These are phyloP conservation scores for Trypanosoma platydactyli DNA, from an alignment of 208 protist species.

Conservation along the genomic window DNA sequence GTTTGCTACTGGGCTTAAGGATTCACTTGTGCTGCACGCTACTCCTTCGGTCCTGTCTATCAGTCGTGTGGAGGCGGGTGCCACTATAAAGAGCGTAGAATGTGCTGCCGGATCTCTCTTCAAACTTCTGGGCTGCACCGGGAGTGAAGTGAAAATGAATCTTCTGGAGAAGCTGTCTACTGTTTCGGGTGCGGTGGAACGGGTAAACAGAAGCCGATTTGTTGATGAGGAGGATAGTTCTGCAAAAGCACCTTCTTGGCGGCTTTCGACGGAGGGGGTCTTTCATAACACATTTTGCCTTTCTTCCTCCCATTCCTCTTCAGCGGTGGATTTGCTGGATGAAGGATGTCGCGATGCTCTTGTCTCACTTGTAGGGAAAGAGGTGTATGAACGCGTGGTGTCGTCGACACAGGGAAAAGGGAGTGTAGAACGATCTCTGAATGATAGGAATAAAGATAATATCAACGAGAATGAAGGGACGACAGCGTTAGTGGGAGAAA, in stretches of 20 bases:
- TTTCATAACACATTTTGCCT: not conserved
- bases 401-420: not conserved
- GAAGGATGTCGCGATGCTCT: conserved; percentile 13
- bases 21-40: conserved; percentile 40
- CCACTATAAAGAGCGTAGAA: conserved; percentile 30
- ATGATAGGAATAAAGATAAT: not conserved
- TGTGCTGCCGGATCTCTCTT: conserved; percentile 25
- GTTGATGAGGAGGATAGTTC: not conserved
- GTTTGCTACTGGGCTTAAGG: conserved; percentile 40
- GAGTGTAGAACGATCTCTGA: not conserved
- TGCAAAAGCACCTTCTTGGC: not conserved
- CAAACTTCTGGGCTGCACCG: not conserved
- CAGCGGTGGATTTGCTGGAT: conserved; percentile 18
- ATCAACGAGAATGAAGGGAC: not conserved
- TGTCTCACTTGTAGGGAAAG: conserved; percentile 18
- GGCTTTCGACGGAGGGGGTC: not conserved
- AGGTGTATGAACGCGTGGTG: conserved; percentile 22
- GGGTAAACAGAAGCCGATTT: not conserved
- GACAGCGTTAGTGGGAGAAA: not conserved
- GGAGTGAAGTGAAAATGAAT: not conserved
- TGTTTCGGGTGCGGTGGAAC: too few species aligned
- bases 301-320: not conserved
- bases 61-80: conserved; percentile 32
- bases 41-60: conserved; percentile 31
- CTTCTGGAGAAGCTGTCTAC: not conserved